Conservation (phyloP, 108 stramenopile genomes). For the Aurantiochytrium sp. region DNA sequence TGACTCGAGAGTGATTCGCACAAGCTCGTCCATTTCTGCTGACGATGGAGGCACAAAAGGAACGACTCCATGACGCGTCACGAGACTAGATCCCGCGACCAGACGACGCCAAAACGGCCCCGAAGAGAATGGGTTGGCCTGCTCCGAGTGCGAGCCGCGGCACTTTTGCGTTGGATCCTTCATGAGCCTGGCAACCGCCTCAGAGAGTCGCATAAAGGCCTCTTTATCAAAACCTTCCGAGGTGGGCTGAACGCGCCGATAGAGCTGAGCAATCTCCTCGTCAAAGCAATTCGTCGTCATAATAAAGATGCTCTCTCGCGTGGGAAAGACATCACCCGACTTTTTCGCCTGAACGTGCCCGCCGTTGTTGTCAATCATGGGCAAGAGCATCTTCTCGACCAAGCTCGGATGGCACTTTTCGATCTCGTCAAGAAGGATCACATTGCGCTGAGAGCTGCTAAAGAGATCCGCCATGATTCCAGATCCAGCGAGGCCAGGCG, state of each 20-base stretch:
- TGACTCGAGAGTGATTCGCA: background rate
- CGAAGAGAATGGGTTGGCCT: background rate
- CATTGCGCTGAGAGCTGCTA: background rate
- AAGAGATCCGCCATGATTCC: background rate
- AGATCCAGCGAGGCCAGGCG: background rate
- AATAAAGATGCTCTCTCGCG: background rate
- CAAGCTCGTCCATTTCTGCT: background rate
- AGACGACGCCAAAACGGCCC: background rate
- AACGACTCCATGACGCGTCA: background rate
- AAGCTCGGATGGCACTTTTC: background rate
- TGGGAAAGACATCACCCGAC: background rate
- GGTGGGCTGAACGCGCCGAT: background rate
- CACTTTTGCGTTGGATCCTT: background rate
- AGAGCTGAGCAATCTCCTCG: background rate
- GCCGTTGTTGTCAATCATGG: background rate
- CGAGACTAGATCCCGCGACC: background rate
- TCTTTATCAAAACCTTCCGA: background rate
- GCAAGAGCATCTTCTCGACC: background rate
- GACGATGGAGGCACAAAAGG: background rate
- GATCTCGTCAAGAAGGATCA: background rate
- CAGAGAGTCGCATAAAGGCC: background rate
- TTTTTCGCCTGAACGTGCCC: background rate
- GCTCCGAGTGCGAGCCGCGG: background rate
- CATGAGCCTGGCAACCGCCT: background rate
- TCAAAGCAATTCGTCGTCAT: conserved; percentile 10